Conservation (phyloP, 1,284 basidiomycete species). For the Papiliotrema flavescens region DNA sequence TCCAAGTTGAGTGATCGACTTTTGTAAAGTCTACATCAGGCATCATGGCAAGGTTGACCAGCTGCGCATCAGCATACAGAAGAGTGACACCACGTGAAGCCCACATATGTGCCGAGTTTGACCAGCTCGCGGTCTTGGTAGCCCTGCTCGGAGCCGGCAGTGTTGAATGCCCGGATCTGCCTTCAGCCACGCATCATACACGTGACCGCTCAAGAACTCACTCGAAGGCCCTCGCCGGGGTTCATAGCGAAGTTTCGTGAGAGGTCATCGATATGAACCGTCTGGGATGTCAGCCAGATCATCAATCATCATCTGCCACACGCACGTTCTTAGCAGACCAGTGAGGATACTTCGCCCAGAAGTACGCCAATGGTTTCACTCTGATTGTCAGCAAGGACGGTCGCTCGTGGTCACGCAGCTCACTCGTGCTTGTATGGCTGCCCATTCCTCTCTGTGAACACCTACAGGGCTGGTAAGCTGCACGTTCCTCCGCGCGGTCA, state of each 20-base stretch:
- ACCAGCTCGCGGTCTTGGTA: conserved; percentile 64
- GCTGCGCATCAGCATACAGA: not conserved
- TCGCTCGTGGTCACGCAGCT: not conserved
- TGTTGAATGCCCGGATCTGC: conserved; percentile 70
- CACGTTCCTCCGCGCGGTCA: not conserved
- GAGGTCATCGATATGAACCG: conserved; percentile 85
- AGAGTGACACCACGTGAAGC: conserved; percentile 4
- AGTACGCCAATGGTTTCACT: conserved; percentile 77
- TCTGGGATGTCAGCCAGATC: conserved; percentile 40
- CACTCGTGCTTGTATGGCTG: conserved; percentile 69
- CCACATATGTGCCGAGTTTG: conserved; percentile 60
- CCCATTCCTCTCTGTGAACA: conserved; percentile 65
- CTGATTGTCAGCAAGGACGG: conserved; percentile 27
- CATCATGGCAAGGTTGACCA: not conserved
- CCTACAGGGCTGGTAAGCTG: conserved; percentile 16
- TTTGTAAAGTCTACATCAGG: conserved; percentile 1
- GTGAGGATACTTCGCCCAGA: conserved; percentile 80
- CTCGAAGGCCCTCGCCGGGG: conserved; percentile 72
- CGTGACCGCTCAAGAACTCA: conserved; percentile 7
- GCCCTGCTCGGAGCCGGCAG: conserved; percentile 61
- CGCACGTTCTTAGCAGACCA: conserved; percentile 64
- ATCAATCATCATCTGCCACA: not conserved
- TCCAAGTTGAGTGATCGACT: not conserved
- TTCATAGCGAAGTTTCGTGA: conserved; percentile 83
- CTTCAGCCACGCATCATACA: not conserved